phyloP scores from a whole-genome alignment of 768 basidiomycete species.

The Mycena chlorophos region DNA sequence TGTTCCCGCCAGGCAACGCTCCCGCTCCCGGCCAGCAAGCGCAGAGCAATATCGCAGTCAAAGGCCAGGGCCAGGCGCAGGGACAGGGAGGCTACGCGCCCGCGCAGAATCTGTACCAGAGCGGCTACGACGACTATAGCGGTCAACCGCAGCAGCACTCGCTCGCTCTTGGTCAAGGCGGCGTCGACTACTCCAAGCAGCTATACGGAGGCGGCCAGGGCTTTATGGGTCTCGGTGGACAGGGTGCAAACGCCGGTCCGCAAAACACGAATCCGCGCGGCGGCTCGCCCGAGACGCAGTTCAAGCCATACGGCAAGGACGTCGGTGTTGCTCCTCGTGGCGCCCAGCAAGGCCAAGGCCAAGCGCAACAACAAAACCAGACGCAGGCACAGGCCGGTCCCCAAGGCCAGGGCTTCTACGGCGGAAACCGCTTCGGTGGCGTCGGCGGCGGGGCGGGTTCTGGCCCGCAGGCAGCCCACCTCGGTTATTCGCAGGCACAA shows the following conservation, averaged over 20 bases:
- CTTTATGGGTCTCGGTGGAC: slow-evolving; percentile 64
- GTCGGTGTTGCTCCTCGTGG: slow-evolving; percentile 48
- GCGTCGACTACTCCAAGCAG: slow-evolving; percentile 27
- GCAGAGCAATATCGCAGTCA: slow-evolving; percentile 50
- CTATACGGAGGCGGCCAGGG: slow-evolving; percentile 59
- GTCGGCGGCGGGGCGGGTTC: slow-evolving; percentile 39
- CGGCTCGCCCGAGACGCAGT: slow-evolving; percentile 68
- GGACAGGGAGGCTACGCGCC: slow-evolving; percentile 18
- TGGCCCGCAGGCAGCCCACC: slow-evolving; percentile 49
- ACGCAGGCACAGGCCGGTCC: slow-evolving; percentile 45
- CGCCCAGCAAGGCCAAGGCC: slow-evolving; percentile 57
- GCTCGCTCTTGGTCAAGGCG: slow-evolving; percentile 33
- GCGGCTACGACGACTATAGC: slow-evolving; percentile 10
- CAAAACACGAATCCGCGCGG: slow-evolving; percentile 40
- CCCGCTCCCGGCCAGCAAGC: slow-evolving; percentile 70
- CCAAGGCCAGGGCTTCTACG: slow-evolving; percentile 54
- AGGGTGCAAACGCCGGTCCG: slow-evolving; percentile 39
- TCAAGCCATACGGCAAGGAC: slow-evolving; percentile 79
- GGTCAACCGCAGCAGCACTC: slow-evolving; percentile 60
- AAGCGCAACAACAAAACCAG: slow-evolving; percentile 52
- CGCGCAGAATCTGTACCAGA: slow-evolving; percentile 8
- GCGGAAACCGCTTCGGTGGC: slow-evolving; percentile 45
- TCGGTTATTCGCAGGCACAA: slow-evolving; percentile 64
- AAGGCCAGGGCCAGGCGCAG: slow-evolving; percentile 47
- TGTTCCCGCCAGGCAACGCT: slow-evolving; percentile 70